Evolutionary conservation across 2,329 filamentous ascomycete genomes (phyloP), one percentile per base, ranked within the genome.

Genomic region (Biscogniauxia mediterranea): DNA sequence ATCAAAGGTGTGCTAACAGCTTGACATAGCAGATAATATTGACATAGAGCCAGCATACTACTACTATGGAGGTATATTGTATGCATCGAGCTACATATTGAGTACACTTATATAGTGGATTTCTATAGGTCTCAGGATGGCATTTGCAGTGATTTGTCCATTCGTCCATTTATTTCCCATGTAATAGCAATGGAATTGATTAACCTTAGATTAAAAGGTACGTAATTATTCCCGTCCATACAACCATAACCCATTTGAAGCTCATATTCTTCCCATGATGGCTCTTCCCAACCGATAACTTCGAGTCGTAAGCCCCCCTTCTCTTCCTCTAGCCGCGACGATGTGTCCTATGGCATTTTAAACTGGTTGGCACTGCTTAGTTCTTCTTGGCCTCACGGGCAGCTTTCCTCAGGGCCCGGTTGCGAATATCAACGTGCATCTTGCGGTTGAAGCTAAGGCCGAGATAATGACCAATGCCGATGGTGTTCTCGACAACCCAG

Each of bases 341-440:
- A 23, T 23, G 2, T 5, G 23, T 23, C 23, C 23, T 23, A 23
- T 23, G 23, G 23, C 23, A 3, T 23, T 23, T 5, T 23, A 23
- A 23, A 5, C 23, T 23, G 21, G 49, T 42, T 19, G n/a, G n/a
- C n/a, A 20, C 28, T 32, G 28, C 55, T 61, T 58, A 75, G 55
- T 74, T 68, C 78, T 91, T 91, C 84, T 92, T 92, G 9, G 86
- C 88, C 58, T 96, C 91, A 53, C 92, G 86, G 70, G 91, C 92
- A 3, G 87, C 89, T 83, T 97, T 97, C 74, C 84, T 89, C 73
- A 97, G 78, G 50, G 93, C 93, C 59, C 93, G 84, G 75, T 84
- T 89, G 69, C 93, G 87, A 64, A 97, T 97, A 61, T 89, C 87
- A 71, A 90, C 80, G 74, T 97, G 93, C 88, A 96, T 93, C 67